A percentile compares a stretch with the other conserved stretches of the same genome.
Evolutionary conservation across 805 yeast genomes (phyloP).

Genomic region (Scheffersomyces stipitis): DNA sequence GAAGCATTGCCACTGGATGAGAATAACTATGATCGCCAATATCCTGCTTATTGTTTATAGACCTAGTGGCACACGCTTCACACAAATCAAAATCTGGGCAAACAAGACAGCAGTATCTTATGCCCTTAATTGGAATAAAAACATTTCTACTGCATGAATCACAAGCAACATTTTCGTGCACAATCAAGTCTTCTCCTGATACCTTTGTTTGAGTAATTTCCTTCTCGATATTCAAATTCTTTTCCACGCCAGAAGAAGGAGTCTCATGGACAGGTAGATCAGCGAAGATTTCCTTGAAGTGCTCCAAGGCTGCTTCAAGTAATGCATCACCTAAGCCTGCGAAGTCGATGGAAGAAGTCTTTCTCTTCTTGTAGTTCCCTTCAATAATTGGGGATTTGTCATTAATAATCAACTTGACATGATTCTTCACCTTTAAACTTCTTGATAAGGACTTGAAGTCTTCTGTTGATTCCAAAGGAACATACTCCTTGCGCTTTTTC

Average conservation of each 20-base stretch:
- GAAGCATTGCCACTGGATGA: slow-evolving; percentile 33
- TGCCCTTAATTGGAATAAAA: slow-evolving; percentile 40
- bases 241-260: slow-evolving; percentile 2
- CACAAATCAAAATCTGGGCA: slow-evolving; percentile 58
- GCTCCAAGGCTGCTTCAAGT: slow-evolving; percentile 29
- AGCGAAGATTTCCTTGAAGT: slow-evolving; percentile 21
- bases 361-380: background rate
- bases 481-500: slow-evolving; percentile 43
- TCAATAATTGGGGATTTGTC: slow-evolving; percentile 13
- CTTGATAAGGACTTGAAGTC: slow-evolving; percentile 47
- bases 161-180: slow-evolving; percentile 31
- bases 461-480: slow-evolving; percentile 32
- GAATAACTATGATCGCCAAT: slow-evolving; percentile 19
- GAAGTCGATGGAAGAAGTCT: slow-evolving; percentile 15
- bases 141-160: slow-evolving; percentile 28
- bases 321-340: slow-evolving; percentile 23
- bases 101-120: slow-evolving; percentile 50
- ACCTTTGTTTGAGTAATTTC: too few species aligned
- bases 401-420: slow-evolving; percentile 33
- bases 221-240: too few species aligned
- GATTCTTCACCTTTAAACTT: slow-evolving; percentile 49
- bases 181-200: slow-evolving; percentile 1
- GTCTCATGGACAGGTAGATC: slow-evolving; percentile 10
- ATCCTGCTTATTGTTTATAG: slow-evolving; percentile 8
- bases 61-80: slow-evolving; percentile 28